Conservation (phyloP, 495 filamentous ascomycete genomes). For the Aspergillus cavernicola region DNA sequence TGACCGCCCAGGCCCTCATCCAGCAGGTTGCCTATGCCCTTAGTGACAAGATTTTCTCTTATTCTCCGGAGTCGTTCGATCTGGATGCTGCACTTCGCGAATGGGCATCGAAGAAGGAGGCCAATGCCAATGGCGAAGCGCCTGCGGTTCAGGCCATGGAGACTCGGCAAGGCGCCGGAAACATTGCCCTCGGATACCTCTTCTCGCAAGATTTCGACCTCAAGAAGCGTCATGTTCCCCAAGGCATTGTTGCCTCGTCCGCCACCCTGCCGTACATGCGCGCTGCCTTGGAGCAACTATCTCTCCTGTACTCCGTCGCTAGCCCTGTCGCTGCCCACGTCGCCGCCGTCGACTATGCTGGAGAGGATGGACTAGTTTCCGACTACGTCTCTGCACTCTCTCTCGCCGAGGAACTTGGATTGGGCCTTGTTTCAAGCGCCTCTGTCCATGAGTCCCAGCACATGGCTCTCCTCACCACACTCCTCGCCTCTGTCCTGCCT, state of each 20-base stretch:
- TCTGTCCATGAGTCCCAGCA: slow-evolving; percentile 91
- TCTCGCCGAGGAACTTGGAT: slow-evolving; percentile 85
- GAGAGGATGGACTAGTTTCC: slow-evolving; percentile 69
- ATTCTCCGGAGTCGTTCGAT: slow-evolving; percentile 89
- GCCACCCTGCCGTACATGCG: slow-evolving; percentile 77
- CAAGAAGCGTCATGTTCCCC: slow-evolving; percentile 85
- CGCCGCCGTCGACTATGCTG: slow-evolving; percentile 85
- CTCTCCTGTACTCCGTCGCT: slow-evolving; percentile 80
- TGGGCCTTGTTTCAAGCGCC: slow-evolving; percentile 78
- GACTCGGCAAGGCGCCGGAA: slow-evolving; percentile 83
- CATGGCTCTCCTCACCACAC: slow-evolving; percentile 85
- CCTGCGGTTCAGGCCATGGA: slow-evolving; percentile 77
- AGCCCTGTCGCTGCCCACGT: slow-evolving; percentile 92
- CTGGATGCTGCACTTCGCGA: slow-evolving; percentile 74
- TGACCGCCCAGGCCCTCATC: slow-evolving; percentile 84
- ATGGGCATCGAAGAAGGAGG: slow-evolving; percentile 63
- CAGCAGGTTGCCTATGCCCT: slow-evolving; percentile 94
- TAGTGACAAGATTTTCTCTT: slow-evolving; percentile 94
- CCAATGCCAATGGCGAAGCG: slow-evolving; percentile 76
- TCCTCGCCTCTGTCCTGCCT: slow-evolving; percentile 74
- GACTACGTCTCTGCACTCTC: slow-evolving; percentile 82
- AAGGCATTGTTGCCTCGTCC: slow-evolving; percentile 82
- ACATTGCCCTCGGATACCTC: slow-evolving; percentile 91
- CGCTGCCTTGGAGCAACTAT: slow-evolving; percentile 81
- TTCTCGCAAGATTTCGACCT: slow-evolving; percentile 94